These are phyloP conservation scores for Lodderomyces theae DNA, from an alignment of 1,139 yeast species.

Conservation along the genomic window DNA sequence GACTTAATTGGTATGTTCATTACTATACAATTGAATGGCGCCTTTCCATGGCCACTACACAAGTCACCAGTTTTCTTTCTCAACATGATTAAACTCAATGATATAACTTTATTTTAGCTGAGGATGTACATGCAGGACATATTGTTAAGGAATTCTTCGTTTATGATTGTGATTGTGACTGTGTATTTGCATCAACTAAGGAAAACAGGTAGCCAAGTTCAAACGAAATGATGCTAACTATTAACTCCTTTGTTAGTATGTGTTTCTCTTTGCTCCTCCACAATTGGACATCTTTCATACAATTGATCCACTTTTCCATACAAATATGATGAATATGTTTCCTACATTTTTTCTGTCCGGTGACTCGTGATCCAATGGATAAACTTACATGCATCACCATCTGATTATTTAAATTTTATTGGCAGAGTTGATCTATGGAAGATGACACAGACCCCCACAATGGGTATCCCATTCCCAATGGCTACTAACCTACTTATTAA, in stretches of 20 bases:
- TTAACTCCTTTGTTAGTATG: too few species aligned
- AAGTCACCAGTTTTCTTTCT: too few species aligned
- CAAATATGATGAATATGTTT: slow-evolving; percentile 21
- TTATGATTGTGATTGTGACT: slow-evolving; percentile 38
- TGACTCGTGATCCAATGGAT: slow-evolving; percentile 62
- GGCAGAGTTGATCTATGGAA: too few species aligned
- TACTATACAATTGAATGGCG: too few species aligned
- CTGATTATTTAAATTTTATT: too few species aligned
- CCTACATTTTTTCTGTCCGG: slow-evolving; percentile 49
- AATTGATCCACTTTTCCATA: too few species aligned
- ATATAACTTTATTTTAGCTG: slow-evolving; percentile 19
- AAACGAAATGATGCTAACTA: neutral
- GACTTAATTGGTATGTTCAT: neutral
- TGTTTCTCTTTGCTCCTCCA: too few species aligned
- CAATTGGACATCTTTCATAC: too few species aligned
- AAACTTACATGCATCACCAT: slow-evolving; percentile 85
- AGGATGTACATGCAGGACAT: slow-evolving; percentile 70
- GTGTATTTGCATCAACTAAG: neutral
- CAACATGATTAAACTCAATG: slow-evolving; percentile 14
- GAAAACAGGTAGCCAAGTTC: neutral
- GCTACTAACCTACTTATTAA: slow-evolving; percentile 10
- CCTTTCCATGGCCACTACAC: too few species aligned
- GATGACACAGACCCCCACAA: too few species aligned
- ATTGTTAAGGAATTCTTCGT: slow-evolving; percentile 62
- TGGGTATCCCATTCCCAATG: too few species aligned